These are phyloP conservation scores for Somion occarium DNA, from an alignment of 1,284 basidiomycete genomes.

Conservation along the genomic window DNA sequence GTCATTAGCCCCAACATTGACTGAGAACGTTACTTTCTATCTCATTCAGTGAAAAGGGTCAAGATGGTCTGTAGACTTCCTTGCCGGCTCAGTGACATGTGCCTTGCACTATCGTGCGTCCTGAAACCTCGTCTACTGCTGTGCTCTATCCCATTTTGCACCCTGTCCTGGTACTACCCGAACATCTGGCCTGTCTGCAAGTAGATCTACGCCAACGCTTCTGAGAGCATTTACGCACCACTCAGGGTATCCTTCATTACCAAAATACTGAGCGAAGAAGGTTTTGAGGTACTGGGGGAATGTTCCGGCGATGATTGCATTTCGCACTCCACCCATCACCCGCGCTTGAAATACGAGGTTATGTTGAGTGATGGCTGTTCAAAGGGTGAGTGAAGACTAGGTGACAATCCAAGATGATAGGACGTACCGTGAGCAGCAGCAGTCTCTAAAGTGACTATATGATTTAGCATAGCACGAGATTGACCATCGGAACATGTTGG, in stretches of 20 bases:
- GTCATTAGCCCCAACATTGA: no score
- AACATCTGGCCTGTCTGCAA: conserved; percentile 43
- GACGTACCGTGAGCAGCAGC: conserved; percentile 70
- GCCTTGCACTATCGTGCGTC: no score
- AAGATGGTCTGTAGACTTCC: no score
- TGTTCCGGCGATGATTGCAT: conserved; percentile 69
- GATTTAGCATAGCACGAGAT: conserved; percentile 69
- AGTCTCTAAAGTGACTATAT: conserved; percentile 72
- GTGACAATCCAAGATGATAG: conserved; percentile 10
- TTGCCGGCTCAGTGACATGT: no score
- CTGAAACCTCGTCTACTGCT: no score
- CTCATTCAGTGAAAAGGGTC: no score
- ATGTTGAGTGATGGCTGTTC: conserved; percentile 67
- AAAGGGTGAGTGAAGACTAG: conserved; percentile 12
- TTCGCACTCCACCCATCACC: conserved; percentile 73
- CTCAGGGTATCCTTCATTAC: conserved; percentile 64
- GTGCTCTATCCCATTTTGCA: conserved; percentile 63
- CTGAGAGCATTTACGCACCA: conserved; percentile 79
- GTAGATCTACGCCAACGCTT: conserved; percentile 72
- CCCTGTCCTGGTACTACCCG: conserved; percentile 56
- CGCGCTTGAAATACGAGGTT: conserved; percentile 80
- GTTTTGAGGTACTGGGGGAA: conserved; percentile 71
- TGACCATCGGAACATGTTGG: conserved; percentile 66
- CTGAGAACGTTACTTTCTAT: no score
- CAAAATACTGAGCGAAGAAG: conserved; percentile 75